Base-by-base conservation (phyloP, 2,329 filamentous ascomycete genomes). In the Fusarium austroafricanum region DNA sequence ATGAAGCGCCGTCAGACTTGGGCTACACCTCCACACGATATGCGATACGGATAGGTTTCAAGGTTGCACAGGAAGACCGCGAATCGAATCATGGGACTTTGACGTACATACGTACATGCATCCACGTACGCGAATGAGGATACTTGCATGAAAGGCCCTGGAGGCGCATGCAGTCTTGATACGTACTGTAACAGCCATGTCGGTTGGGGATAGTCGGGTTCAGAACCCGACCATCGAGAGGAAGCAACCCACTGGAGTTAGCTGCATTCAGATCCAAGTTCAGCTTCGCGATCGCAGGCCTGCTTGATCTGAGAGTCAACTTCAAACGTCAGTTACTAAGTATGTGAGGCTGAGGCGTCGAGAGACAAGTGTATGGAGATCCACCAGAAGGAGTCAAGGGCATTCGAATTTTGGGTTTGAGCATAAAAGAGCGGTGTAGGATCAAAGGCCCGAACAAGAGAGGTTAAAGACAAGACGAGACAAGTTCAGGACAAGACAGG, bases 341-440 rank as follows among this genome's bases (percentile, higher is more conserved):
- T 31, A 31, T 31, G 29, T 43, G 33, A 61, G 55, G 46, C 46
- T 61, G 46, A 61, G 47, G 52, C 55, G 62, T 44, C 53, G 21
- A 73, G 38, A 71, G 55, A 65, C 64, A 61, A 57, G 53, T 61
- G 43, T 56, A 40, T 52, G 47, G 51, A 47, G 44, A 73, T 73
- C 68, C 56, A 70, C 66, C 39, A 50, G 43, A 60, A 54, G 17
- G 29, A 63, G 58, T 57, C 17, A 60, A 69, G 56, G 63, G 56
- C 55, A 49, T 42, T 56, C 46, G 40, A 65, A 67, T 64, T 68
- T 67, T 60, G 61, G 61, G 63, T 70, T 66, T 66, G 53, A 67
- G 52, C 20, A 61, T 68, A 60, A 73, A 73, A 73, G 56, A 73
- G 71, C 71, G 71, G 71, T 73, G 71, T 68, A 69, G 70, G 44